Percentiles rank a stretch among this genome's conserved stretches.
Evolutionary conservation across 345 rosid genomes (phyloP).

Genomic region (Luvunga scandens): DNA sequence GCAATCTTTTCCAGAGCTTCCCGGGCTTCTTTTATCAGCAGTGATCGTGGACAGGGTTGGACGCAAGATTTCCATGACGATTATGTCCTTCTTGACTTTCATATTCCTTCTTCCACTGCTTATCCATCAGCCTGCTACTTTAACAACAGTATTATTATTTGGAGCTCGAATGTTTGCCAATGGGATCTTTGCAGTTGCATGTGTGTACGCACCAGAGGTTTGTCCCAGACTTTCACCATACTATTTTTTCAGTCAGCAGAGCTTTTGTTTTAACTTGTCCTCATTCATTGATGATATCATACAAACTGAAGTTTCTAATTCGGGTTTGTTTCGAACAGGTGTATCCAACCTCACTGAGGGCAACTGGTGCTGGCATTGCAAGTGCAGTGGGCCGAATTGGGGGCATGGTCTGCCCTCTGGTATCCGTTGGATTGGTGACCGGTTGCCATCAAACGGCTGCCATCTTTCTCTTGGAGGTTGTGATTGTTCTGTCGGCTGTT

Average conservation of each 20-base stretch:
- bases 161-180: conserved; percentile 60
- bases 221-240: not conserved
- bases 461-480: conserved; percentile 35
- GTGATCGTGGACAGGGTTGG: conserved; percentile 55
- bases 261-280: too few species aligned
- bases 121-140: conserved; percentile 26
- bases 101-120: conserved; percentile 52
- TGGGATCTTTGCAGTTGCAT: conserved; percentile 38
- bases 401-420: conserved; percentile 60
- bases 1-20: conserved; percentile 40
- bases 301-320: too few species aligned
- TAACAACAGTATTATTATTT: conserved; percentile 48
- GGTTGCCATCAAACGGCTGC: conserved; percentile 57
- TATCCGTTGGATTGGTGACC: conserved; percentile 48
- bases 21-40: conserved; percentile 62
- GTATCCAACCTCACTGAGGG: conserved; percentile 54
- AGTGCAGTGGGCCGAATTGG: conserved; percentile 60
- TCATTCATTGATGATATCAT: too few species aligned
- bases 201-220: conserved; percentile 66
- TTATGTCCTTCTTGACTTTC: conserved; percentile 40
- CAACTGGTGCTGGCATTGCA: conserved; percentile 61
- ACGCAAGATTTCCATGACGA: conserved; percentile 52
- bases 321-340: conserved; percentile 21
- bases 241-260: too few species aligned
- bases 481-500: conserved; percentile 33